A percentile compares a stretch with the other conserved stretches of the same genome.
These are phyloP conservation scores for Trichoderma virens DNA, from an alignment of 495 filamentous ascomycete species.

Conservation along the genomic window DNA sequence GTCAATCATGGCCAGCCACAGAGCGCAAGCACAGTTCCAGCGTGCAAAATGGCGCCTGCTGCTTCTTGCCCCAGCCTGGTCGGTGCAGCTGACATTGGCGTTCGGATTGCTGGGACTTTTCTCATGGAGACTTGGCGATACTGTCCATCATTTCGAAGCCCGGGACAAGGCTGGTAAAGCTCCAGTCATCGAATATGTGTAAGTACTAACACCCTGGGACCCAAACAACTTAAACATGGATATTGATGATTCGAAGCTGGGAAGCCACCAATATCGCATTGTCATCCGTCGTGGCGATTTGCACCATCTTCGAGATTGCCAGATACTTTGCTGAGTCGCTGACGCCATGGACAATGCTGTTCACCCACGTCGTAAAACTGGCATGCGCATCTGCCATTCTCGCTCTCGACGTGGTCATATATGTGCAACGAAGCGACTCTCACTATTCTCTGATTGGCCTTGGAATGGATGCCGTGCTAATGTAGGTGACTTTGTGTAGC, in stretches of 20 bases:
- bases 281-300: conserved; percentile 31
- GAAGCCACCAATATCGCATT: conserved; percentile 37
- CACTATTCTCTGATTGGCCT: conserved; percentile 36
- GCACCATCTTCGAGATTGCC: conserved; percentile 34
- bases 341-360: conserved; percentile 38
- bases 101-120: conserved; percentile 39
- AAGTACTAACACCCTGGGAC: conserved; percentile 15
- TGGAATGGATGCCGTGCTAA: conserved; percentile 31
- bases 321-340: conserved; percentile 34
- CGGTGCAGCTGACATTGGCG: conserved; percentile 29
- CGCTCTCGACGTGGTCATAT: conserved; percentile 37
- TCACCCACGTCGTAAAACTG: conserved; percentile 36
- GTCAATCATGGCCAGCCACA: conserved; percentile 22
- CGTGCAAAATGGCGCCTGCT: conserved; percentile 35
- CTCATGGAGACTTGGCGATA: conserved; percentile 37
- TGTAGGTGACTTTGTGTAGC: conserved; percentile 20
- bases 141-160: conserved; percentile 31
- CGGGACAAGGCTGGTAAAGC: conserved; percentile 24
- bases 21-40: conserved; percentile 35
- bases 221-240: neutral
- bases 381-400: conserved; percentile 32
- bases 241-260: conserved; percentile 27
- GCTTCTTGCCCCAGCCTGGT: conserved; percentile 34
- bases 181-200: conserved; percentile 41
- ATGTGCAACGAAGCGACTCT: conserved; percentile 27